These are phyloP conservation scores for Mycena leptocephala DNA, from an alignment of 768 basidiomycete species.

Conservation along the genomic window DNA sequence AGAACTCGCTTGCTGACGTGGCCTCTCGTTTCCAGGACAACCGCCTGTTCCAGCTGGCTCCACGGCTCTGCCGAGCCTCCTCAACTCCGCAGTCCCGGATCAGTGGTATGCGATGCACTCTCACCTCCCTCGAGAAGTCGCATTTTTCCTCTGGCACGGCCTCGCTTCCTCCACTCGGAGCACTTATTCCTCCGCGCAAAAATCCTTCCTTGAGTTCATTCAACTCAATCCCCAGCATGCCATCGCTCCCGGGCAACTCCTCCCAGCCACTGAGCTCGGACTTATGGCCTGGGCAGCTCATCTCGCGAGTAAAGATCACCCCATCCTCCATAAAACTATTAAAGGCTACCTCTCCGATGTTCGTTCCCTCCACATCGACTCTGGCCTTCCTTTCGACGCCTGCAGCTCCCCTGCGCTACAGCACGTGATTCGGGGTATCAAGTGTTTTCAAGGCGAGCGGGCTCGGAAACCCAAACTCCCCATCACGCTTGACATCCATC, in stretches of 20 bases:
- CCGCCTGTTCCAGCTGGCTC: conserved; percentile 24
- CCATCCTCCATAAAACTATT: too few species aligned
- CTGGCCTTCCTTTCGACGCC: conserved; percentile 43
- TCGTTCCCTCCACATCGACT: conserved; percentile 50
- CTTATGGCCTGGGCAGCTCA: too few species aligned
- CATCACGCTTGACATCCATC: not conserved
- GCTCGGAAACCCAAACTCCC: too few species aligned
- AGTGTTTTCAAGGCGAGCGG: conserved; percentile 46
- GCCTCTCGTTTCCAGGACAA: conserved; percentile 36
- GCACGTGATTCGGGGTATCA: conserved; percentile 51
- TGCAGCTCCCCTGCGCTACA: conserved; percentile 46
- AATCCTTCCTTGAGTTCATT: conserved; percentile 19
- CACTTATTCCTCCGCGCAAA: too few species aligned
- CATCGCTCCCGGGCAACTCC: not conserved
- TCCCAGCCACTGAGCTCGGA: not conserved
- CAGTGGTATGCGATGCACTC: too few species aligned
- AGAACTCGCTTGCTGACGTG: conserved; percentile 32
- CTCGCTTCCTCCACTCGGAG: too few species aligned
- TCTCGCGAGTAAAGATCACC: too few species aligned
- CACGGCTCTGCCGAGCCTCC: conserved; percentile 8
- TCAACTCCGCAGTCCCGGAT: too few species aligned
- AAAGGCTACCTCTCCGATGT: conserved; percentile 22
- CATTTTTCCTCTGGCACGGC: too few species aligned
- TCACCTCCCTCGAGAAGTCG: too few species aligned
- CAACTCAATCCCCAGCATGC: conserved; percentile 2